Percentiles rank a stretch among this genome's conserved stretches.
phyloP scores from a whole-genome alignment of 352 stramenopile species.

The Globisporangium nunn region DNA sequence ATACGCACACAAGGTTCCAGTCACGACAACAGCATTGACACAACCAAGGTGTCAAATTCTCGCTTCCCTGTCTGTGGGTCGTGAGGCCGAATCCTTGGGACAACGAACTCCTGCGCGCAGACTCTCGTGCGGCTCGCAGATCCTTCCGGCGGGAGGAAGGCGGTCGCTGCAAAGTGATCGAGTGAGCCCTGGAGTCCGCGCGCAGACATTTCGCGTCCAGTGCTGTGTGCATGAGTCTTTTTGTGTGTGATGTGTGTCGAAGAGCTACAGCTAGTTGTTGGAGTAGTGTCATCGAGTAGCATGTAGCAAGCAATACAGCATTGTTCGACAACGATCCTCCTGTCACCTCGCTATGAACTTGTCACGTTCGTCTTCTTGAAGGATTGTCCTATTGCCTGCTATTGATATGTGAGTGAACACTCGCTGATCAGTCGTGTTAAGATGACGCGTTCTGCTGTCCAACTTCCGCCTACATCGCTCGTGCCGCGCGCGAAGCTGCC shows the following conservation, averaged over 20 bases:
- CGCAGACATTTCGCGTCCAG: constrained; percentile 17
- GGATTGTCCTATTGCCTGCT: too few species aligned
- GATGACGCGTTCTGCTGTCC: not conserved
- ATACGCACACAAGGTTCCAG: too few species aligned
- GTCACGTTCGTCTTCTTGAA: too few species aligned
- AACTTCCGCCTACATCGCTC: not conserved
- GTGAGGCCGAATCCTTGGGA: constrained; percentile 89
- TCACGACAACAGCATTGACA: not conserved
- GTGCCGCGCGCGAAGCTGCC: constrained; percentile 2
- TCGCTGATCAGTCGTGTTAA: too few species aligned
- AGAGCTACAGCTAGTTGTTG: too few species aligned
- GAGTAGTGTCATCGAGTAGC: too few species aligned
- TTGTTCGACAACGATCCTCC: too few species aligned
- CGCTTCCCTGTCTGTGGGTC: constrained; percentile 52
- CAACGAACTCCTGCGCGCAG: constrained; percentile 18
- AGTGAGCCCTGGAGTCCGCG: constrained; percentile 22
- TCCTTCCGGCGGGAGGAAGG: constrained; percentile 32
- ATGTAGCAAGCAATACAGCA: too few species aligned
- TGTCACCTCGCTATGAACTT: too few species aligned
- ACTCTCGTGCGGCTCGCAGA: constrained; percentile 14
- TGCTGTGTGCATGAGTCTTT: not conserved
- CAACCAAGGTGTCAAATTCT: constrained; percentile 92
- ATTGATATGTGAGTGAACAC: too few species aligned
- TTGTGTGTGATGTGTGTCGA: too few species aligned
- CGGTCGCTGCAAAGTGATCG: constrained; percentile 67